These are phyloP conservation scores for Tylopilus felleus DNA, from an alignment of 768 basidiomycete genomes.

Conservation along the genomic window DNA sequence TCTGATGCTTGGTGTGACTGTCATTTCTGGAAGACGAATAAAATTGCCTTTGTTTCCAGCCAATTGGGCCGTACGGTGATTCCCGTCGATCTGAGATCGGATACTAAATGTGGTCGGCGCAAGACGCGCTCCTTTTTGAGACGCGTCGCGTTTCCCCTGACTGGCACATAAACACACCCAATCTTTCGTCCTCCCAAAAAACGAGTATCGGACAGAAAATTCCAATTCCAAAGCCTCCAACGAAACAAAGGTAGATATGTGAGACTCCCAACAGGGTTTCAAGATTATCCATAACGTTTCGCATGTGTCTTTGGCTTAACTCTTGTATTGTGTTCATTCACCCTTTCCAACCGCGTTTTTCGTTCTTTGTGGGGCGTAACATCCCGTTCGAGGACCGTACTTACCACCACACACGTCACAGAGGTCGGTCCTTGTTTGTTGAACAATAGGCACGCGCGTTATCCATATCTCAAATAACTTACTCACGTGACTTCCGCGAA, in stretches of 20 bases:
- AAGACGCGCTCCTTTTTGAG: constrained; percentile 40
- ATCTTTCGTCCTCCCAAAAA: constrained; percentile 29
- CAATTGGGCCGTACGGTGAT: constrained; percentile 13
- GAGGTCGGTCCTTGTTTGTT: background rate
- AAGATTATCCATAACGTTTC: constrained; percentile 19
- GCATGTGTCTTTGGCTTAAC: constrained; percentile 11
- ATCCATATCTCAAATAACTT: constrained; percentile 31
- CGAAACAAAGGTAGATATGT: constrained; percentile 17
- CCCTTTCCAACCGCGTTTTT: constrained; percentile 13
- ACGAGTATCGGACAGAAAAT: constrained; percentile 29
- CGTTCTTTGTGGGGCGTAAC: constrained; percentile 12
- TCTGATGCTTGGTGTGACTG: constrained; percentile 52
- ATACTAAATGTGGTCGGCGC: constrained; percentile 31
- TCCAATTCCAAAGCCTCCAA: constrained; percentile 15
- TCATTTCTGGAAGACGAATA: constrained; percentile 28
- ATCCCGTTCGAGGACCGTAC: constrained; percentile 5
- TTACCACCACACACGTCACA: constrained; percentile 1
- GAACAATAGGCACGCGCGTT: constrained; percentile 11
- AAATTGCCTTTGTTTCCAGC: constrained; percentile 7
- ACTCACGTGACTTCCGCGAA: constrained; percentile 38
- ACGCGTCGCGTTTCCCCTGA: constrained; percentile 30
- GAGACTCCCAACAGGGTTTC: constrained; percentile 13
- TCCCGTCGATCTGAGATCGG: constrained; percentile 34
- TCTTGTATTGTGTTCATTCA: constrained; percentile 11
- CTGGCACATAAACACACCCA: constrained; percentile 27